Evolutionary conservation across 2,329 filamentous ascomycete genomes (phyloP).

Genomic region (Verticillium nonalfalfae): DNA sequence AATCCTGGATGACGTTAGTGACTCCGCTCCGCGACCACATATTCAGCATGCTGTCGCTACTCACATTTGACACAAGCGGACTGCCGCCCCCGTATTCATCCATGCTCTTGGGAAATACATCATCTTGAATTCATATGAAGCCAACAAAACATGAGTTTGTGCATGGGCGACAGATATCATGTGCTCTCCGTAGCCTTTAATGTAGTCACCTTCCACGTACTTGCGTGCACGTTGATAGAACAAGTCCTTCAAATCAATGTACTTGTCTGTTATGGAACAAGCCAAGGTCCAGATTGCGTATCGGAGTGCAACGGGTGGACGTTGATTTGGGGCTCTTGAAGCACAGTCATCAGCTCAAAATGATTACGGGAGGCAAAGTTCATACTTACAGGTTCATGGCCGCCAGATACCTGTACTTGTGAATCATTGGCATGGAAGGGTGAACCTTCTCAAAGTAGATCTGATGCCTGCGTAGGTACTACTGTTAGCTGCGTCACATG

Average conservation of each 20-base stretch:
- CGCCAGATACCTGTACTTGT: conserved; percentile 79
- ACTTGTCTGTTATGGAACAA: conserved; percentile 80
- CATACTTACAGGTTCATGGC: conserved; percentile 69
- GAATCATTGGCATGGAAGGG: conserved; percentile 79
- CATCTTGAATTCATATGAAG: conserved; percentile 89
- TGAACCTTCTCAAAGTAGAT: conserved; percentile 91
- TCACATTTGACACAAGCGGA: conserved; percentile 79
- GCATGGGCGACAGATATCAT: conserved; percentile 82
- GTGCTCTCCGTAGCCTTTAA: conserved; percentile 86
- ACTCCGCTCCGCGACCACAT: conserved; percentile 19
- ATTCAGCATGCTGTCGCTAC: conserved; percentile 15
- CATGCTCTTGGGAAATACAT: conserved; percentile 97
- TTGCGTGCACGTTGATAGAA: conserved; percentile 89
- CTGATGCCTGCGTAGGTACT: conserved; percentile 49
- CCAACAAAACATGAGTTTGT: conserved; percentile 75
- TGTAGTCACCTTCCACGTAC: conserved; percentile 82
- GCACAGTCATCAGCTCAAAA: background rate
- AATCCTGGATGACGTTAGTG: conserved; percentile 65
- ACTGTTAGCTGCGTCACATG: conserved; percentile 8
- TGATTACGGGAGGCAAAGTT: background rate
- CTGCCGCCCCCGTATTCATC: conserved; percentile 80
- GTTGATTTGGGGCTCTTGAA: conserved; percentile 65
- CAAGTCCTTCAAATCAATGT: conserved; percentile 69
- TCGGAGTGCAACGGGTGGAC: conserved; percentile 79
- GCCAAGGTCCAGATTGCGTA: conserved; percentile 97